phyloP scores from a whole-genome alignment of 225 moss, liverwort and hornwort species.

The Asterella californica region DNA sequence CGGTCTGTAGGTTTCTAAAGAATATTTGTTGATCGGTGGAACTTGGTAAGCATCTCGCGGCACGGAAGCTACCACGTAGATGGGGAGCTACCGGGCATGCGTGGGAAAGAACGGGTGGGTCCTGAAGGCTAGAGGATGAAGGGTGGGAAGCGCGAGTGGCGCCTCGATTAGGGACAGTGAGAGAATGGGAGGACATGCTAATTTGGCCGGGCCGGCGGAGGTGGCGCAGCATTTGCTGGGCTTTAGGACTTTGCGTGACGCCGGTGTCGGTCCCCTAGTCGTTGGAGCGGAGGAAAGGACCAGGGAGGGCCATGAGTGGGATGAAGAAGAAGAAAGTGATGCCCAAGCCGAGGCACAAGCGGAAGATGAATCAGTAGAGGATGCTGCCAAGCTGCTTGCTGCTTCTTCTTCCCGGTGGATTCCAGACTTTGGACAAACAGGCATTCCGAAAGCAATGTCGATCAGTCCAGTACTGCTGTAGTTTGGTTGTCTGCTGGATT shows the following conservation, averaged over 20 bases:
- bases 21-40: not conserved
- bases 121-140: constrained; percentile 3
- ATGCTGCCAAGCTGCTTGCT: constrained; percentile 16
- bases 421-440: not conserved
- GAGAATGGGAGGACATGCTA: constrained; percentile 11
- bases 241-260: constrained; percentile 16
- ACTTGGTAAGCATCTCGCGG: not conserved
- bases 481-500: constrained; percentile 1
- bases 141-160: constrained; percentile 1
- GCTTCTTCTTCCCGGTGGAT: constrained; percentile 23
- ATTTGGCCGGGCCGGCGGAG: constrained; percentile 19
- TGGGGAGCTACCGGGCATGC: not conserved
- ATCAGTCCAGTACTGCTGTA: not conserved
- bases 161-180: constrained; percentile 17
- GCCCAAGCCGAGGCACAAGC: constrained; percentile 18
- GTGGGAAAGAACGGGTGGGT: not conserved
- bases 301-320: constrained; percentile 1
- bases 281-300: constrained; percentile 22
- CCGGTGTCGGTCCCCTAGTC: constrained; percentile 18
- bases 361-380: constrained; percentile 17
- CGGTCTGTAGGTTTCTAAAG: not conserved
- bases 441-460: not conserved
- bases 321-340: constrained; percentile 18
- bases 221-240: constrained; percentile 9
- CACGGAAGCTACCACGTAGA: constrained; percentile 13